Percentiles rank a stretch among this genome's conserved stretches.
Conservation (phyloP, 371 early-diverging fungal genomes). For the Chytridium lagenaria region DNA sequence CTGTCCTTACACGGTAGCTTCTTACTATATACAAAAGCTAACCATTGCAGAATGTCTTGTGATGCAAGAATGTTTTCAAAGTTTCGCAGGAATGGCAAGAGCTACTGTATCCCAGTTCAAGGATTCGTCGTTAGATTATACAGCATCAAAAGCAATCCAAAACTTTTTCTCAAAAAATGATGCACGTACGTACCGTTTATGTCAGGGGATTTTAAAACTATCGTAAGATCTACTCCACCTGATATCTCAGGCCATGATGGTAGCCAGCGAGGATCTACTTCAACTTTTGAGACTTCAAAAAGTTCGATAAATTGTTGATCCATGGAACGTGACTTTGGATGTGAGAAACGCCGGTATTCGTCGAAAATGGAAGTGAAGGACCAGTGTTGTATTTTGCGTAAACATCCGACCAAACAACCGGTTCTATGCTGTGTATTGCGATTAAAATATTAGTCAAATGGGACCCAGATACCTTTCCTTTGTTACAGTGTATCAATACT, state of each 20-base stretch:
- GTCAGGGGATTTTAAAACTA: background rate
- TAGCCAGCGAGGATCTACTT: conserved; percentile 66
- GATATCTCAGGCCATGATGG: conserved; percentile 79
- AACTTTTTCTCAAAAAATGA: too few relatives aligned
- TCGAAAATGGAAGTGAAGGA: conserved; percentile 94
- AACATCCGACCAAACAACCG: conserved; percentile 93
- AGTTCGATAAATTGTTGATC: conserved; percentile 98
- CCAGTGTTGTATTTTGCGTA: conserved; percentile 94
- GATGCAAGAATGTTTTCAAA: background rate
- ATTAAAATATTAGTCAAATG: background rate
- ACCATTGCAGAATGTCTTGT: background rate
- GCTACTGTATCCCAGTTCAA: background rate
- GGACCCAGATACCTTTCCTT: conserved; percentile 80
- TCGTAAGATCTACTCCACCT: background rate
- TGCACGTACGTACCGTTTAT: too few relatives aligned
- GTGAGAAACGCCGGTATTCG: conserved; percentile 92
- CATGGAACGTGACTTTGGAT: conserved; percentile 92
- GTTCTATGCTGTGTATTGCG: conserved; percentile 74
- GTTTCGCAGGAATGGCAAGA: background rate
- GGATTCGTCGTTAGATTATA: background rate
- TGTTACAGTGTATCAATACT: conserved; percentile 95
- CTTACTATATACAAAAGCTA: background rate
- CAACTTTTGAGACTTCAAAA: conserved; percentile 84
- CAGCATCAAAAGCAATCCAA: background rate
- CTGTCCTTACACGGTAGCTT: background rate